Evolutionary conservation across 768 basidiomycete species (phyloP).

Genomic region (Termitomyces sp.): DNA sequence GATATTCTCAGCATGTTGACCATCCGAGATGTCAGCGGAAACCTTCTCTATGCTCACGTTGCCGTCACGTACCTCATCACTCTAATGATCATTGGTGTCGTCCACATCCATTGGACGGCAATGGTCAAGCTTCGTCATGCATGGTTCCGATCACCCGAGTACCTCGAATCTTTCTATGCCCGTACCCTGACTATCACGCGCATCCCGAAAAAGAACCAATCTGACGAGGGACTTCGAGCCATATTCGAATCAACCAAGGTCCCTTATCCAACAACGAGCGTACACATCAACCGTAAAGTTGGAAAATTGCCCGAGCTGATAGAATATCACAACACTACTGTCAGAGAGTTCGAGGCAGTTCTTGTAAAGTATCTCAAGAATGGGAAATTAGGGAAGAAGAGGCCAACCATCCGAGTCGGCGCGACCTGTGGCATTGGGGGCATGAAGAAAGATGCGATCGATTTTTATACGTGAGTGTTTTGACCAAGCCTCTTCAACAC

Average conservation of each 20-base stretch:
- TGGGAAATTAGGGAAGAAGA: slow-evolving; percentile 69
- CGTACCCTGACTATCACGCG: slow-evolving; percentile 80
- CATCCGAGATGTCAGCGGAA: slow-evolving; percentile 73
- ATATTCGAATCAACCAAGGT: slow-evolving; percentile 72
- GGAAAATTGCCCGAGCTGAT: slow-evolving; percentile 88
- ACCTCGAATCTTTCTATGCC: slow-evolving; percentile 87
- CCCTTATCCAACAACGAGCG: slow-evolving; percentile 88
- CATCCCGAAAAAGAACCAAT: slow-evolving; percentile 76
- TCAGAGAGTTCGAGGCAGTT: slow-evolving; percentile 85
- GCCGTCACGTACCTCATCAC: slow-evolving; percentile 80
- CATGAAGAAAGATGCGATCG: slow-evolving; percentile 83
- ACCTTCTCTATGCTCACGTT: slow-evolving; percentile 79
- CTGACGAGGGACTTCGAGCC: slow-evolving; percentile 75
- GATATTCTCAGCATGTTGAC: slow-evolving; percentile 78
- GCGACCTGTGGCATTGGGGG: slow-evolving; percentile 83
- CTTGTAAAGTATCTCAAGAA: slow-evolving; percentile 88
- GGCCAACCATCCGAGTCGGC: slow-evolving; percentile 78
- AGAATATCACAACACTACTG: slow-evolving; percentile 89
- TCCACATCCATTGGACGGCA: slow-evolving; percentile 68
- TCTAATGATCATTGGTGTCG: slow-evolving; percentile 60
- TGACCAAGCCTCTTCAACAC: not conserved
- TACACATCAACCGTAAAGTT: slow-evolving; percentile 83
- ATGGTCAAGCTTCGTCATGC: slow-evolving; percentile 75
- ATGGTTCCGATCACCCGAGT: slow-evolving; percentile 91
- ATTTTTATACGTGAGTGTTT: slow-evolving; percentile 77